Evolutionary conservation across 257 asterid genomes (phyloP).

Genomic region (Oldenlandia corymbosa): DNA sequence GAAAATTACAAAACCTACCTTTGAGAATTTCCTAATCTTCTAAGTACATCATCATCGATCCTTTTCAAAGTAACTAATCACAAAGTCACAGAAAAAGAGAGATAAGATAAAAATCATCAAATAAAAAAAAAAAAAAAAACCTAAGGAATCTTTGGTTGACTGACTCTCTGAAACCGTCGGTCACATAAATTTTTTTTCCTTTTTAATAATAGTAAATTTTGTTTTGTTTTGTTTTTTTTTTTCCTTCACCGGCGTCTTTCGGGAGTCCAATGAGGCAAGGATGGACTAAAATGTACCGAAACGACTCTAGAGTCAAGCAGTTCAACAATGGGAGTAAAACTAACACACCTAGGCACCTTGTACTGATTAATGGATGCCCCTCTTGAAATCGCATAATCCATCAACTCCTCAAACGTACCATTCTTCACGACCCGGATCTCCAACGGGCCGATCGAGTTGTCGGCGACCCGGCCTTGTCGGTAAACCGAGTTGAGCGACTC

Average conservation of each 20-base stretch:
- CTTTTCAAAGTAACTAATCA: constrained; percentile 27
- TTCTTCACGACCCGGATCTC: constrained; percentile 83
- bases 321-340: constrained; percentile 77
- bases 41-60: constrained; percentile 38
- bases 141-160: constrained; percentile 19
- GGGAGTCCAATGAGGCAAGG: constrained; percentile 83
- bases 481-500: constrained; percentile 89
- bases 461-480: constrained; percentile 86
- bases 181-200: background rate
- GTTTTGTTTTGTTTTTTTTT: too few relatives aligned
- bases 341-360: constrained; percentile 91
- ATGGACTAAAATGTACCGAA: constrained; percentile 76
- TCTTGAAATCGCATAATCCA: constrained; percentile 95
- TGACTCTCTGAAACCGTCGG: constrained; percentile 29
- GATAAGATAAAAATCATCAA: background rate
- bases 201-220: too few relatives aligned
- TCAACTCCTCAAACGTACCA: constrained; percentile 88
- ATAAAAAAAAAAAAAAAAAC: background rate
- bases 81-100: constrained; percentile 14
- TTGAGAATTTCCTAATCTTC: constrained; percentile 41
- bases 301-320: constrained; percentile 85
- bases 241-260: constrained; percentile 64
- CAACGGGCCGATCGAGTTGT: constrained; percentile 78
- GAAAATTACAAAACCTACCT: constrained; percentile 36
- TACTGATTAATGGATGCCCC: constrained; percentile 97